Percentiles rank a stretch among this genome's conserved stretches.
These are phyloP conservation scores for Polytolypa hystricis DNA, from an alignment of 2,329 filamentous ascomycete species.

Conservation along the genomic window DNA sequence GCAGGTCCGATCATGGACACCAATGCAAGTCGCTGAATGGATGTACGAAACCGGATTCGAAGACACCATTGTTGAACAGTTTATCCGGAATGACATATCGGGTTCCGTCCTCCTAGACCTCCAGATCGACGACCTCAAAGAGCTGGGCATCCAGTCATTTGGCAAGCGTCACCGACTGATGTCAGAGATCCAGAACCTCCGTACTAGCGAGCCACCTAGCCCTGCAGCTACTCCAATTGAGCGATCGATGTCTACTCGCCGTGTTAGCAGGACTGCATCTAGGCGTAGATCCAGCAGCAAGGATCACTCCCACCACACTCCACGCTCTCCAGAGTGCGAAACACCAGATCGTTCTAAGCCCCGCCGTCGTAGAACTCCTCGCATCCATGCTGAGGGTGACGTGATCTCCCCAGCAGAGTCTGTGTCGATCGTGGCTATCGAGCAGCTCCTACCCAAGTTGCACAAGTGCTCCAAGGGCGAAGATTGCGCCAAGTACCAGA, in stretches of 20 bases:
- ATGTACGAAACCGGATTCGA: conserved; percentile 80
- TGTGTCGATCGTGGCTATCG: conserved; percentile 83
- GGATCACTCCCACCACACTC: neutral
- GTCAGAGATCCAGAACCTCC: conserved; percentile 46
- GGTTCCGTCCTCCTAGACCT: conserved; percentile 80
- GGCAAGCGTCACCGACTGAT: conserved; percentile 52
- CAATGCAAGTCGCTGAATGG: conserved; percentile 45
- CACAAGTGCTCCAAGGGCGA: conserved; percentile 81
- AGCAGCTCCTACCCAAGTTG: conserved; percentile 79
- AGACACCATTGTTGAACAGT: conserved; percentile 63
- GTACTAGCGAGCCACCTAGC: conserved; percentile 18
- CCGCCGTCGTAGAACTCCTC: conserved; percentile 16
- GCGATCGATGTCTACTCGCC: conserved; percentile 17
- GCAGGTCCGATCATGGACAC: conserved; percentile 22
- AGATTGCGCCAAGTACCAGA: conserved; percentile 70
- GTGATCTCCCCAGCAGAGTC: conserved; percentile 74
- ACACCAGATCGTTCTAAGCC: conserved; percentile 7
- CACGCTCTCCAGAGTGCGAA: conserved; percentile 24
- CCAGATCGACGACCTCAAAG: conserved; percentile 69
- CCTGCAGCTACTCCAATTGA: conserved; percentile 8
- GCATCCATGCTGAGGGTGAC: conserved; percentile 27
- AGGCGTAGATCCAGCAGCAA: neutral
- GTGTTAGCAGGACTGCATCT: conserved; percentile 1
- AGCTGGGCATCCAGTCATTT: conserved; percentile 52
- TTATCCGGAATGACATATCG: conserved; percentile 85